phyloP scores from a whole-genome alignment of 805 yeast species.

The Cyberlindnera veronae region DNA sequence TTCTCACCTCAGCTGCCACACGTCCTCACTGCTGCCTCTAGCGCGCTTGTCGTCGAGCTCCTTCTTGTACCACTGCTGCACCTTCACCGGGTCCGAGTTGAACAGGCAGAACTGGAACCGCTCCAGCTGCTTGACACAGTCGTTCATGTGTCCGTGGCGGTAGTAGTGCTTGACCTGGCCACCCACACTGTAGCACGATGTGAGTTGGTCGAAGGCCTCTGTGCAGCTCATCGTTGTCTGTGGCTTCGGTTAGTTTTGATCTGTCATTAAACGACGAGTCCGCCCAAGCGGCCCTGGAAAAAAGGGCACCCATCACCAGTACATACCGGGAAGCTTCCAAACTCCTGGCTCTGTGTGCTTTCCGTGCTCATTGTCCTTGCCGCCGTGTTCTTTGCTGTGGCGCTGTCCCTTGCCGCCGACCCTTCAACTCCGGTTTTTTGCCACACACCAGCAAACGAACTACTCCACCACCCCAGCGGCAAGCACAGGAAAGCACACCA shows the following conservation, averaged over 20 bases:
- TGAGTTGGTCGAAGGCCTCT: slow-evolving; percentile 83
- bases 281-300: not conserved
- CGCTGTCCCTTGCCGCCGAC: too few relatives aligned
- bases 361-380: not conserved
- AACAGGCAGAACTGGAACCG: slow-evolving; percentile 79
- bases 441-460: not conserved
- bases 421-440: too few relatives aligned
- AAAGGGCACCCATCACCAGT: not conserved
- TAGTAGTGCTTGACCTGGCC: slow-evolving; percentile 86
- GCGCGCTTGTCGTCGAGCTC: slow-evolving; percentile 57
- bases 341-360: slow-evolving; percentile 1
- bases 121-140: slow-evolving; percentile 65
- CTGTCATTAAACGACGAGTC: too few relatives aligned
- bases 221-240: slow-evolving; percentile 61
- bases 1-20: slow-evolving; percentile 54
- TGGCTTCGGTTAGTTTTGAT: slow-evolving; percentile 3
- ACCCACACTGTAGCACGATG: slow-evolving; percentile 84
- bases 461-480: not conserved
- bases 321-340: slow-evolving; percentile 26
- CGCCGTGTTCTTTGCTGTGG: not conserved
- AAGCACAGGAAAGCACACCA: not conserved
- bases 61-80: slow-evolving; percentile 56
- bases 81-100: slow-evolving; percentile 54
- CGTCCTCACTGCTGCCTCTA: slow-evolving; percentile 76
- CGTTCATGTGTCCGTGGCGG: slow-evolving; percentile 72